Conservation (phyloP, 2,329 filamentous ascomycete genomes). For the Hypomyces rosellus region DNA sequence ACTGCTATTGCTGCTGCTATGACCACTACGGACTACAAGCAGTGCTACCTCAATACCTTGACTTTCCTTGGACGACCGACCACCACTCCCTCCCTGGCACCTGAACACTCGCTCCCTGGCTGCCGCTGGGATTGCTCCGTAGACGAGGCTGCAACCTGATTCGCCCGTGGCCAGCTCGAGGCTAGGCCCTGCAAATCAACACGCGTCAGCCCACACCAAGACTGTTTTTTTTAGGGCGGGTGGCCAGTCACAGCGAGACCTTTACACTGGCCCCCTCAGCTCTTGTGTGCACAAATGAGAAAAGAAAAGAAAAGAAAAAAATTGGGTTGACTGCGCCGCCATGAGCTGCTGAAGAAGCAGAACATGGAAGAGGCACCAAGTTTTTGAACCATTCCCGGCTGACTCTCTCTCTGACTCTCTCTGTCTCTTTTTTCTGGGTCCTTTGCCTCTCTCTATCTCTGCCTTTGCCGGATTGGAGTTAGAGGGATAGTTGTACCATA, state of each 20-base stretch:
- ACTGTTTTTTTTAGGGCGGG: not conserved
- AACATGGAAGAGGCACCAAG: not conserved
- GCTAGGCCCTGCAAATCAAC: slow-evolving; percentile 8
- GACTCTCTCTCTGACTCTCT: no score
- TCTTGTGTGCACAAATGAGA: not conserved
- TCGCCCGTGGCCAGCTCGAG: slow-evolving; percentile 2
- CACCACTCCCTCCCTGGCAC: no score
- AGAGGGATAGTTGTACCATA: no score
- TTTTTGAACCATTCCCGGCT: no score
- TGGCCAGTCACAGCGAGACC: not conserved
- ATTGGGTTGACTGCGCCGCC: no score
- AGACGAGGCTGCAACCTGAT: slow-evolving; percentile 7
- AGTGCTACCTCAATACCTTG: not conserved
- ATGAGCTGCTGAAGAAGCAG: not conserved
- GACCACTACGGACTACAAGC: no score
- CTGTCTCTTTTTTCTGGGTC: no score
- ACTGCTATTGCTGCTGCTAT: no score
- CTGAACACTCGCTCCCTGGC: not conserved
- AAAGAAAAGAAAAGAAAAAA: no score
- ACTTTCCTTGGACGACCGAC: not conserved
- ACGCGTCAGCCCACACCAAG: slow-evolving; percentile 10
- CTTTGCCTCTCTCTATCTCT: no score
- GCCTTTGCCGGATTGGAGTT: no score
- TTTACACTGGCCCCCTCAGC: not conserved
- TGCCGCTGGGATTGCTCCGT: not conserved